Percentiles rank a stretch among this genome's conserved stretches.
Conservation (phyloP, 305 asterid species). For the Nicotiana rustica region DNA sequence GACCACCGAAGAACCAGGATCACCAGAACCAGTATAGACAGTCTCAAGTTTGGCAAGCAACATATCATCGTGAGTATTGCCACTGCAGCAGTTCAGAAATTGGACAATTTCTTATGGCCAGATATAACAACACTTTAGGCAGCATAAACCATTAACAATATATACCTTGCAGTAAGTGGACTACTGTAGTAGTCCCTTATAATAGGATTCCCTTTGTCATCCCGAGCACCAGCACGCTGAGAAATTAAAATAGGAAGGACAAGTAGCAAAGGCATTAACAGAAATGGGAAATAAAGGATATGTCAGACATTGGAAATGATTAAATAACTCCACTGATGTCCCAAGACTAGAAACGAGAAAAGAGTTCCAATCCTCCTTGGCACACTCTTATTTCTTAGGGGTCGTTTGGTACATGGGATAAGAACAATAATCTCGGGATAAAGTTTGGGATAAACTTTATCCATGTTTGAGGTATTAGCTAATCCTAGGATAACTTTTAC, state of each 20-base stretch:
- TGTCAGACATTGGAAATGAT: not conserved
- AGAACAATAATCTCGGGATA: too few relatives aligned
- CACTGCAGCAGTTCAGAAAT: slow-evolving; percentile 63
- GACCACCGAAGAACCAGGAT: slow-evolving; percentile 89
- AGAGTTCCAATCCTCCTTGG: slow-evolving; percentile 17
- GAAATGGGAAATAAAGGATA: not conserved
- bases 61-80: slow-evolving; percentile 87
- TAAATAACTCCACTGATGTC: not conserved
- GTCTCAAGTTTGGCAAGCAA: slow-evolving; percentile 91
- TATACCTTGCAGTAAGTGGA: slow-evolving; percentile 95
- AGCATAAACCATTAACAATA: slow-evolving; percentile 30
- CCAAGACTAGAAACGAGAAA: slow-evolving; percentile 26
- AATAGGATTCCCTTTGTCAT: slow-evolving; percentile 82
- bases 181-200: slow-evolving; percentile 90
- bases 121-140: slow-evolving; percentile 32
- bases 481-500: too few relatives aligned
- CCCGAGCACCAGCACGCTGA: slow-evolving; percentile 92
- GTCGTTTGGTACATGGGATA: too few relatives aligned
- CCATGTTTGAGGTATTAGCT: too few relatives aligned
- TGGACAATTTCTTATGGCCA: slow-evolving; percentile 34
- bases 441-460: too few relatives aligned
- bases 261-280: slow-evolving; percentile 22
- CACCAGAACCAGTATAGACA: slow-evolving; percentile 84
- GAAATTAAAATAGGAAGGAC: slow-evolving; percentile 25
- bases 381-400: not conserved